Evolutionary conservation across 2,329 filamentous ascomycete species (phyloP).

Genomic region (Calonectria hongkongensis): DNA sequence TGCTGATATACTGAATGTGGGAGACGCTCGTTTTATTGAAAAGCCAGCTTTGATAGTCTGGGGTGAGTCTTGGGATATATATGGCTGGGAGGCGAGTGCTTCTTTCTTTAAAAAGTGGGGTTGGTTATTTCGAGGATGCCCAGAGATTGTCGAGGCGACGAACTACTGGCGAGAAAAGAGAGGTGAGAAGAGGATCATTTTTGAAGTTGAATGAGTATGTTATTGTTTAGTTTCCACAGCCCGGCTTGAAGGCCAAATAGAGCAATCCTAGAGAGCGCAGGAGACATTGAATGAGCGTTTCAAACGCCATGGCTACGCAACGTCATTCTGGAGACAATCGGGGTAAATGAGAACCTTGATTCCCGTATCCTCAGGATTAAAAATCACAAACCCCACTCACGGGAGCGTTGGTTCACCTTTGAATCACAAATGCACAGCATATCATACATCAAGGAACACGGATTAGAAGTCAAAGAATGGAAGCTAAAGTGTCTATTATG

Average conservation of each 20-base stretch:
- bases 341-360: no score
- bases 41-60: constrained; percentile 12
- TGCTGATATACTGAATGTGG: constrained; percentile 1
- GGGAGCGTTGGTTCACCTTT: no score
- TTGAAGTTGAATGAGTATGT: not conserved
- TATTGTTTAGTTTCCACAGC: no score
- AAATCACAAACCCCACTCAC: no score
- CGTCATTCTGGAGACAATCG: no score
- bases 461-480: not conserved
- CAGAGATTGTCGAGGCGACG: constrained; percentile 6
- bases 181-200: not conserved
- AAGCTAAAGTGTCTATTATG: constrained; percentile 3
- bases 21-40: not conserved
- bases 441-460: no score
- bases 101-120: constrained; percentile 10
- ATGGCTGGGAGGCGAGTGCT: constrained; percentile 1
- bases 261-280: no score
- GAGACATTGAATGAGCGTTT: no score
- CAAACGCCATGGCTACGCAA: no score
- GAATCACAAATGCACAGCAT: no score
- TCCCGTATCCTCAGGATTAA: no score
- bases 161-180: constrained; percentile 2
- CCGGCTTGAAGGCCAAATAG: no score
- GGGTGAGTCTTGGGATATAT: not conserved
- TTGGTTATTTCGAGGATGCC: constrained; percentile 2